Evolutionary conservation across 805 yeast species (phyloP), one percentile per base, ranked within the genome.

Genomic region (Grigorovia jiainica): DNA sequence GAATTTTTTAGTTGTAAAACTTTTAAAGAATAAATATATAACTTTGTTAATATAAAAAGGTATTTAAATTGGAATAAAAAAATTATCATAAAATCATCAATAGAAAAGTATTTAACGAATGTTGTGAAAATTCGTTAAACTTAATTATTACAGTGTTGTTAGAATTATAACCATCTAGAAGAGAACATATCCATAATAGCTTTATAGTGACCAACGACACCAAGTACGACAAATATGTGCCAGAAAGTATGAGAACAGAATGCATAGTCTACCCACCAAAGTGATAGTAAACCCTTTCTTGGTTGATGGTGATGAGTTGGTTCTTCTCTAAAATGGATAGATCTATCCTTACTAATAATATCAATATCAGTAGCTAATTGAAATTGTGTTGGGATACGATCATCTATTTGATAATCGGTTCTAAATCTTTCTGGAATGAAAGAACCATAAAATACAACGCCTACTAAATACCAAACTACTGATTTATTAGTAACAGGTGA

Each of bases 181-280:
- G 67, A 68, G 48, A 79, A 79, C 83, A 89, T 80, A 43, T 76
- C 79, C 47, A 86, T 66, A 31, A 87, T 67, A 11, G 94, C 90
- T 43, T 70, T 68, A 62, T 89, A 92, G 61, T 90, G 97, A 25
- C 94, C 95, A 34, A 83, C 61, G n/a, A 87, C 78, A 2, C 98
- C 98, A 20, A 83, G 70, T 15, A 92, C 73, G 24, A 92, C 98
- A 57, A 83, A 86, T 10, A 87, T 59, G 64, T 90, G 98, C 98
- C 98, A 90, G 24, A 90, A 68, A 54, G 87, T 89, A 61, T 90
- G 98, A 30, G 95, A 85, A 34, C 78, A 73, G 41, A 79, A 68
- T 21, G 74, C 60, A 58, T 82, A 83, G 52, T 84, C 92, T 13
- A 79, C 79, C 90, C 96, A 87, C 90, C 82, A 90, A 17, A 83